Percentiles rank a stretch among this genome's conserved stretches.
phyloP scores from a whole-genome alignment of 495 filamentous ascomycete species.

The Bacidia gigantensis region DNA sequence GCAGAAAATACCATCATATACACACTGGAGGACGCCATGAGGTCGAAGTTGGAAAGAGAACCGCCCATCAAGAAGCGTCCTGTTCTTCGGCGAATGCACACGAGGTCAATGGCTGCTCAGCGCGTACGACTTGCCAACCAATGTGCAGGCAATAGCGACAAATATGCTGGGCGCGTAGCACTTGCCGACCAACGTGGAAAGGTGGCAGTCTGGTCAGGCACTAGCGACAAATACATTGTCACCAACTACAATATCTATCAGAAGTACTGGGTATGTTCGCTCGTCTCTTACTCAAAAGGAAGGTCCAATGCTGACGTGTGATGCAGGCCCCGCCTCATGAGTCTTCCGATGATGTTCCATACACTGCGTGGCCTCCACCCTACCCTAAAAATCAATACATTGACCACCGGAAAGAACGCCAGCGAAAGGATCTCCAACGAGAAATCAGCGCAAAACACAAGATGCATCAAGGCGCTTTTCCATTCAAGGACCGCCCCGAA shows the following conservation, averaged over 20 bases:
- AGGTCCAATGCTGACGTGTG: background rate
- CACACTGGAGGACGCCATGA: too few relatives aligned
- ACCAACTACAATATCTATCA: background rate
- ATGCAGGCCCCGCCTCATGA: too few relatives aligned
- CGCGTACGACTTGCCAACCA: background rate
- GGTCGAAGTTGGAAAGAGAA: too few relatives aligned
- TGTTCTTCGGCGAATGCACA: background rate
- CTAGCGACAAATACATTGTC: background rate
- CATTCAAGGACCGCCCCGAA: background rate
- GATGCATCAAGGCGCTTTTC: background rate
- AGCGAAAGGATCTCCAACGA: background rate
- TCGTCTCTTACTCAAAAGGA: background rate
- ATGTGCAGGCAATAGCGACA: background rate
- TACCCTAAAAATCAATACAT: background rate
- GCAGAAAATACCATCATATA: too few relatives aligned
- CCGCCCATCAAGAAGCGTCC: too few relatives aligned
- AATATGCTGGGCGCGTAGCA: background rate
- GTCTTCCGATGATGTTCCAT: background rate
- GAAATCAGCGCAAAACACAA: background rate
- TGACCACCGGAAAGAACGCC: background rate
- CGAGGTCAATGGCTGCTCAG: background rate
- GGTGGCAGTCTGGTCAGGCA: background rate
- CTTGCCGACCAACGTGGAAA: background rate
- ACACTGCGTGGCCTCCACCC: background rate
- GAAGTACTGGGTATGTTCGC: background rate